Conservation (phyloP, 179 eudicot species). For the Actinidia arguta region DNA sequence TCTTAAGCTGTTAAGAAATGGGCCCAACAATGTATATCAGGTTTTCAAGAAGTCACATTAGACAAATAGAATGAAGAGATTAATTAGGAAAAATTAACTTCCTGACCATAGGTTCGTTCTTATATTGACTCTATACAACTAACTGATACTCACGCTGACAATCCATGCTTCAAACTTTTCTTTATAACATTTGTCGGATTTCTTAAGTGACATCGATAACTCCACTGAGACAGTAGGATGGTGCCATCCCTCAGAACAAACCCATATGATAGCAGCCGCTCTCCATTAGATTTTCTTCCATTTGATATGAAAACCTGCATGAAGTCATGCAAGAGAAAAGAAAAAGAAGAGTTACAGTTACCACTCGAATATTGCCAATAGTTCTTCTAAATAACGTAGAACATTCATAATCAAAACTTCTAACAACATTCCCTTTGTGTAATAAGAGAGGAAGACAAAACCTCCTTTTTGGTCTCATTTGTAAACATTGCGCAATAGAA, state of each 20-base stretch:
- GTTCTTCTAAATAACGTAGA: slow-evolving; percentile 11
- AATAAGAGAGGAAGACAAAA: not conserved
- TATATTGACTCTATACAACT: not conserved
- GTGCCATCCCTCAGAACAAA: slow-evolving; percentile 97
- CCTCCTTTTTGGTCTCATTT: slow-evolving; percentile 1
- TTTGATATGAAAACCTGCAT: slow-evolving; percentile 93
- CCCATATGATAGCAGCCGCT: slow-evolving; percentile 90
- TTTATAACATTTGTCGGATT: slow-evolving; percentile 80
- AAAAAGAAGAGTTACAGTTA: not conserved
- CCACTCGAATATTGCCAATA: not conserved
- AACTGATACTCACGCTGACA: slow-evolving; percentile 69
- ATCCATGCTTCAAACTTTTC: slow-evolving; percentile 78
- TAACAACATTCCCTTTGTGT: not conserved
- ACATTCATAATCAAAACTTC: not conserved
- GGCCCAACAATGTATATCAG: no score
- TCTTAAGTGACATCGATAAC: slow-evolving; percentile 61
- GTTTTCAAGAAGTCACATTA: no score
- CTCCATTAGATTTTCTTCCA: slow-evolving; percentile 96
- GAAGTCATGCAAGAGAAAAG: not conserved
- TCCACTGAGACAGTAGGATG: slow-evolving; percentile 87
- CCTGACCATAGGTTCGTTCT: not conserved
- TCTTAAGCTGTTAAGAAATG: no score
- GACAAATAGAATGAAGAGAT: not conserved
- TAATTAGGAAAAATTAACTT: not conserved
- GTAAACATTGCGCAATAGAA: not conserved